A percentile compares a stretch with the other conserved stretches of the same genome.
Conservation (phyloP, 176 grass and related monocot genomes). For the Rhynchospora breviuscula region DNA sequence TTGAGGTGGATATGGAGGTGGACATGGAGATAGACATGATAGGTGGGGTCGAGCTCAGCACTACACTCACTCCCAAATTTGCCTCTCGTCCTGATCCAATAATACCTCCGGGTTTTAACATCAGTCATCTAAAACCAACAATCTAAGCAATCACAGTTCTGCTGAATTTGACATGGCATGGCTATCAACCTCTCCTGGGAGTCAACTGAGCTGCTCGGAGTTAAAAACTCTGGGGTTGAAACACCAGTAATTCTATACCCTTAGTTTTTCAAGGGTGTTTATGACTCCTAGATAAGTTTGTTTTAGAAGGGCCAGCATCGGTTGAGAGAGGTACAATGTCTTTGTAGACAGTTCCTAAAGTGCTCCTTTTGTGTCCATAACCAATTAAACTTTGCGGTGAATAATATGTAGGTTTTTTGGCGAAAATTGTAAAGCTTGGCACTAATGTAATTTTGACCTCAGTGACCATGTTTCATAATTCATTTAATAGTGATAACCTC, state of each 20-base stretch:
- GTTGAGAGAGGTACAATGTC: neutral
- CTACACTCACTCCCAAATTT: neutral
- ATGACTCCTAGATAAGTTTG: neutral
- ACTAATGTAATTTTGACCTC: neutral
- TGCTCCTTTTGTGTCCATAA: neutral
- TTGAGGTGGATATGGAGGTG: neutral
- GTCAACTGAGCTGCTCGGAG: neutral
- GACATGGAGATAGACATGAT: slow-evolving; percentile 34
- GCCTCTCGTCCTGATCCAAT: neutral
- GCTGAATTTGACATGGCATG: neutral
- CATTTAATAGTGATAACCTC: too few relatives aligned
- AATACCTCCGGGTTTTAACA: neutral
- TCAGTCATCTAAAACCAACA: neutral
- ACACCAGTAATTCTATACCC: neutral
- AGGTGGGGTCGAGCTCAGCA: slow-evolving; percentile 19
- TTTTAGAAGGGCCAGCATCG: neutral
- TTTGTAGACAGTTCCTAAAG: neutral
- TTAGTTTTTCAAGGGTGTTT: neutral
- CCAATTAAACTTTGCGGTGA: neutral
- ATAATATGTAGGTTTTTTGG: neutral
- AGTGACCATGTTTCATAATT: too few relatives aligned
- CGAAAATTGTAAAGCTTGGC: neutral
- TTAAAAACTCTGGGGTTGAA: neutral
- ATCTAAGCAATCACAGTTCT: neutral
- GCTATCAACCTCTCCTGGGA: neutral